Conservation (phyloP, 1,284 basidiomycete genomes). For the Pseudomicrostroma phylloplanum region DNA sequence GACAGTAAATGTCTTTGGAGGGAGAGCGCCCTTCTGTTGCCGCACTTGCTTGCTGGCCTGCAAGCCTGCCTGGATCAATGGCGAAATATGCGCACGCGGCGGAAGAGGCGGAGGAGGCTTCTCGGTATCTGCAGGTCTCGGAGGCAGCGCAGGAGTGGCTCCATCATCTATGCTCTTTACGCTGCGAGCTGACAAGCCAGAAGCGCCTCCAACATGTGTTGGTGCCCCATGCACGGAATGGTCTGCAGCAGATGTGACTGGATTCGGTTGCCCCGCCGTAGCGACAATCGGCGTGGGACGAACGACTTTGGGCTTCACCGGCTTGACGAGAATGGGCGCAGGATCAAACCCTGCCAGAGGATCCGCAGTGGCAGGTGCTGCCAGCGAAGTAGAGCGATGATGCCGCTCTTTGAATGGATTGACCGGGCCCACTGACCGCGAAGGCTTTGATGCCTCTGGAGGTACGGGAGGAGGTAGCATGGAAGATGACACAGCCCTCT, state of each 20-base stretch:
- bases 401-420: slow-evolving; percentile 11
- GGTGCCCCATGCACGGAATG: not conserved
- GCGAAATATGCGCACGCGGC: slow-evolving; percentile 36
- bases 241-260: not conserved
- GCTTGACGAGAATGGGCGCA: slow-evolving; percentile 42
- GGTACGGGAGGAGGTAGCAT: slow-evolving; percentile 27
- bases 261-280: slow-evolving; percentile 3
- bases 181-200: not conserved
- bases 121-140: slow-evolving; percentile 18
- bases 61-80: slow-evolving; percentile 49
- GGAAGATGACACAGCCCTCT: slow-evolving; percentile 8
- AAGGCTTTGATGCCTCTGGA: slow-evolving; percentile 23
- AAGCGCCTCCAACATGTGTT: not conserved
- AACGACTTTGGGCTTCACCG: slow-evolving; percentile 39
- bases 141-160: slow-evolving; percentile 27
- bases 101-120: slow-evolving; percentile 40
- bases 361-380: not conserved
- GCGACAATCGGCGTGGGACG: slow-evolving; percentile 38
- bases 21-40: slow-evolving; percentile 37
- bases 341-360: slow-evolving; percentile 39
- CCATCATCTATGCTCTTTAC: slow-evolving; percentile 4
- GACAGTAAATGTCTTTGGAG: slow-evolving; percentile 49
- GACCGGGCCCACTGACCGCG: slow-evolving; percentile 18
- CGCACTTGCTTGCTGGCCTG: slow-evolving; percentile 44
- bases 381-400: slow-evolving; percentile 15